A percentile compares a stretch with the other conserved stretches of the same genome.
Evolutionary conservation across 257 asterid species (phyloP).

Genomic region (Solanum medicagineum): DNA sequence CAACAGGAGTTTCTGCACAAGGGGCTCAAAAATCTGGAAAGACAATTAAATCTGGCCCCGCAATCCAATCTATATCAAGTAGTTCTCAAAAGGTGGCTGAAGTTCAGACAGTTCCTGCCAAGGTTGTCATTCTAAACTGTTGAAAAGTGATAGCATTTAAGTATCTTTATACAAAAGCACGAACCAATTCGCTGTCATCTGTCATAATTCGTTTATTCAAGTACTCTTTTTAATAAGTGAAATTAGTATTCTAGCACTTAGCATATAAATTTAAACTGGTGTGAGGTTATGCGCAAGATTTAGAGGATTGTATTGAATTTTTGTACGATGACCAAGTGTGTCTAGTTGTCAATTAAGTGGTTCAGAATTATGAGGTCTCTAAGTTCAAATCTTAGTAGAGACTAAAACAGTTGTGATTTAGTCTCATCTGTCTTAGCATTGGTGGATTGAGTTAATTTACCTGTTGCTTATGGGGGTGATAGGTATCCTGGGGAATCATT

Average conservation of each 20-base stretch:
- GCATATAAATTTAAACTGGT: neutral
- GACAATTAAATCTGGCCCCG: slow-evolving; percentile 19
- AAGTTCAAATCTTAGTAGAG: neutral
- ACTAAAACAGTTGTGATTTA: neutral
- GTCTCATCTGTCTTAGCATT: neutral
- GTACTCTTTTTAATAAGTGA: neutral
- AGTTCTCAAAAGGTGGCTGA: slow-evolving; percentile 32
- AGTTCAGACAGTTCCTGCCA: slow-evolving; percentile 23
- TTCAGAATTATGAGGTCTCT: neutral
- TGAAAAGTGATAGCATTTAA: neutral
- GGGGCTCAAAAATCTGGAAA: slow-evolving; percentile 27
- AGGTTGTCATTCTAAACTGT: slow-evolving; percentile 20
- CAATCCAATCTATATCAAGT: slow-evolving; percentile 23
- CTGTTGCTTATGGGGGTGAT: neutral
- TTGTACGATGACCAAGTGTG: neutral
- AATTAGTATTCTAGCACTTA: neutral
- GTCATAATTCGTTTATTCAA: neutral
- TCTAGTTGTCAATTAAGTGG: neutral
- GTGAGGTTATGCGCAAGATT: neutral
- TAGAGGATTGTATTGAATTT: neutral
- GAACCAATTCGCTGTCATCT: neutral
- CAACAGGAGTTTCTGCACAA: slow-evolving; percentile 22
- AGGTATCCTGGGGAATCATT: neutral
- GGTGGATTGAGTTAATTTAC: neutral
- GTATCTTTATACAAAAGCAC: neutral